These are phyloP conservation scores for Limonium bicolor DNA, from an alignment of 148 eudicot species.

Conservation along the genomic window DNA sequence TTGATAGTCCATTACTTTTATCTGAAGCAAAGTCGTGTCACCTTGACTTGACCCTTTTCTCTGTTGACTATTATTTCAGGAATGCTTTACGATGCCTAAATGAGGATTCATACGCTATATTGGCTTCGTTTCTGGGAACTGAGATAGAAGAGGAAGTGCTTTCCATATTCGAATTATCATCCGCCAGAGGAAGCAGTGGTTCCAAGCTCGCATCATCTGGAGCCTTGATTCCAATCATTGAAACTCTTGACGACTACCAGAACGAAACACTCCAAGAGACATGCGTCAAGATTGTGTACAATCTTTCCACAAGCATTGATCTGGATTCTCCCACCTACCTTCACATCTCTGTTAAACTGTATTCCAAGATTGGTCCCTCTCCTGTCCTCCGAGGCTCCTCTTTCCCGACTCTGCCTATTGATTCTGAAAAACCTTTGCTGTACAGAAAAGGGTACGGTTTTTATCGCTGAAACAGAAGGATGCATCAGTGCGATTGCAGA, in stretches of 20 bases:
- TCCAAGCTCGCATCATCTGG: conserved; percentile 28
- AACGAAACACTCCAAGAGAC: conserved; percentile 25
- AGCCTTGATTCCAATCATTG: conserved; percentile 25
- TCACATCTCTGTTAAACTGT: conserved; percentile 21
- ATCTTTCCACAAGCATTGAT: conserved; percentile 26
- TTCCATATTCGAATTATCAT: conserved; percentile 35
- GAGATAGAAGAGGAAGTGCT: conserved; percentile 38
- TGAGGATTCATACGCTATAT: conserved; percentile 27
- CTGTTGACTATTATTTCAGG: conserved; percentile 15
- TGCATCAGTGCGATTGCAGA: conserved; percentile 48
- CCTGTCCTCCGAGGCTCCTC: conserved; percentile 23
- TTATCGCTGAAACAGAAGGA: conserved; percentile 45
- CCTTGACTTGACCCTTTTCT: conserved; percentile 1
- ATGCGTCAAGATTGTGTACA: conserved; percentile 36
- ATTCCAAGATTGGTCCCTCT: conserved; percentile 47
- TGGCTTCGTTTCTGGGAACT: conserved; percentile 42
- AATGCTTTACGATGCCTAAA: conserved; percentile 17
- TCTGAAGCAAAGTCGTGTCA: not conserved
- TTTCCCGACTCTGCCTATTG: conserved; percentile 33
- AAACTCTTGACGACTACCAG: conserved; percentile 29
- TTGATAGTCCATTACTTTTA: not conserved
- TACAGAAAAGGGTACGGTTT: conserved; percentile 20
- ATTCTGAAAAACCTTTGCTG: conserved; percentile 42
- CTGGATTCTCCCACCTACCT: no score
- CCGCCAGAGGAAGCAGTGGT: conserved; percentile 14